Base-by-base conservation (phyloP, 106 monocot species). In the Dendrobium catenatum region DNA sequence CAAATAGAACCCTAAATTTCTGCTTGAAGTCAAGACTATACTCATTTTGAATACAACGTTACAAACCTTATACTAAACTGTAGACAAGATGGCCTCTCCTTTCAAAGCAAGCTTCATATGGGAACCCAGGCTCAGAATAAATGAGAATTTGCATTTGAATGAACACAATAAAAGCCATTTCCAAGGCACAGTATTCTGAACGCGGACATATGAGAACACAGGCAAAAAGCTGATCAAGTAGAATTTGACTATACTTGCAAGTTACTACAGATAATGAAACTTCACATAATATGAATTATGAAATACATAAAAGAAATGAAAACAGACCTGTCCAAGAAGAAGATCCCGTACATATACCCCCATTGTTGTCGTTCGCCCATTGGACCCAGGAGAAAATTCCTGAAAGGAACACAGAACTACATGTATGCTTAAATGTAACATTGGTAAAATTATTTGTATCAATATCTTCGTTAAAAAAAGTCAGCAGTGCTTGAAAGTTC, bases 331-430 rank as follows among this genome's bases (percentile, higher is more conserved):
- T 73, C 96, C 96, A 80, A 96, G 93, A 81, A 96, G 88, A 72
- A 96, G 86, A 86, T 96, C 96, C 24, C 96, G 96, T 27, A 93
- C 88, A 88, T 96, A 96, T 24, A 89, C 90, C 20, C 96, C 96
- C 96, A 96, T 93, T 8, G 96, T 96, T 72, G 96, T 91, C 84
- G 79, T 90, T 56, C 87, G 83, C 10, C 93, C 90, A 85, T 90
- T 89, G 17, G 93, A 93, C 18, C 93, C 93, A 47, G 96, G 96
- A 67, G 96, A 87, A 73, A 96, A 96, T 72, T 93, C 91, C 96
- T 96, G 85, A 72, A 86, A 67, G 73, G 77, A 11, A 67, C 80
- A 64, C 20, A 9, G 19, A 80, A 51, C 4, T 16, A 0, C 68
- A 31, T 16, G 9, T 16, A 17, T 44, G 41, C 41, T 55, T 19